These are phyloP conservation scores for Colletotrichum tabaci DNA, from an alignment of 2,329 filamentous ascomycete genomes.

Conservation along the genomic window DNA sequence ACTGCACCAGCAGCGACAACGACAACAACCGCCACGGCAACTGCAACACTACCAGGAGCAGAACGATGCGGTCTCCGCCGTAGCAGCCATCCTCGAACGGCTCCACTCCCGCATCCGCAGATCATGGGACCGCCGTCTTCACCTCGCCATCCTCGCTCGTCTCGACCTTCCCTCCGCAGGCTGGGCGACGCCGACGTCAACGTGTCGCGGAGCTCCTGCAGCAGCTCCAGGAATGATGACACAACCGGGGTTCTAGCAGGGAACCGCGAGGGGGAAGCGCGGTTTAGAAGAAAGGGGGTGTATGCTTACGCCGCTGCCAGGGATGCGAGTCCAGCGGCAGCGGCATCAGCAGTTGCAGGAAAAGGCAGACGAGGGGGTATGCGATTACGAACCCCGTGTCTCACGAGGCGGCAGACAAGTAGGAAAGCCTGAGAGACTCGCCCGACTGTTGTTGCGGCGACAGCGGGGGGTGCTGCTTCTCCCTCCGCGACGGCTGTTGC, in stretches of 20 bases:
- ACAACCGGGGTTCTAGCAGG: neutral
- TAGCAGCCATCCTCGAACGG: constrained; percentile 23
- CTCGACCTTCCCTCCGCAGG: neutral
- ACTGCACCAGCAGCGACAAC: too few relatives aligned
- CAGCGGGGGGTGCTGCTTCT: constrained; percentile 11
- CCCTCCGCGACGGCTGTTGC: constrained; percentile 5
- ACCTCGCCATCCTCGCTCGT: constrained; percentile 5
- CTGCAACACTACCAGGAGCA: neutral
- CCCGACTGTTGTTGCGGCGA: constrained; percentile 7
- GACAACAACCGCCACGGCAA: too few relatives aligned
- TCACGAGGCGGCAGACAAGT: neutral
- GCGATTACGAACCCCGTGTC: constrained; percentile 5
- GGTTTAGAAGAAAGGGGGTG: neutral
- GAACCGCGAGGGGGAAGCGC: neutral
- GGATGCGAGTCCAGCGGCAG: neutral
- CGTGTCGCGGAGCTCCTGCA: constrained; percentile 5
- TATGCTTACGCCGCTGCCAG: neutral
- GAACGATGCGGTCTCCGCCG: constrained; percentile 23
- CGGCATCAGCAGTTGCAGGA: neutral
- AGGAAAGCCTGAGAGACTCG: neutral
- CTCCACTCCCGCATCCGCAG: neutral
- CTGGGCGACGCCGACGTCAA: neutral
- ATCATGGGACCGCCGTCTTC: neutral
- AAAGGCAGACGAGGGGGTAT: constrained; percentile 1
- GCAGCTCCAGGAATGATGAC: constrained; percentile 11